Evolutionary conservation across 1,284 basidiomycete genomes (phyloP), one percentile per base, ranked within the genome.

Genomic region (Ustilago tritici): DNA sequence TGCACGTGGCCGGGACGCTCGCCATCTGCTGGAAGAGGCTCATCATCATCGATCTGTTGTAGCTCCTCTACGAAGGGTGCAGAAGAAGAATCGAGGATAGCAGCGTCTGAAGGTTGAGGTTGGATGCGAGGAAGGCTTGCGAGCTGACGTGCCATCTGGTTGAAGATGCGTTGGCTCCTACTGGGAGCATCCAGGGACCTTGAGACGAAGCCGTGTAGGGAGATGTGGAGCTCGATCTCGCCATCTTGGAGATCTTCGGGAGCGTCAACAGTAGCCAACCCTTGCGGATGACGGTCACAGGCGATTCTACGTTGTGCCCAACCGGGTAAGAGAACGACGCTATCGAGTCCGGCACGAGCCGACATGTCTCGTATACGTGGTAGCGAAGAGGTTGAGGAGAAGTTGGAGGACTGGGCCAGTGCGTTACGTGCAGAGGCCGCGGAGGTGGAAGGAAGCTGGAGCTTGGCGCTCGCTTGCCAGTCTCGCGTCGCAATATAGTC

Each of bases 121-220:
- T 63, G 69, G 6, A 76, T 71, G 31, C 55, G 49, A 17, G 76
- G 76, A 8, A 78, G 71, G 6, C 71, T 71, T 34, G 78, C 76
- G 1, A 78, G 65, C 43, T 78, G 76, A 15, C 72, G 67, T 4
- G 78, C 78, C 71, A 78, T 79, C 54, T 79, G 78, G 47, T 79
- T 76, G 55, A 78, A 76, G 57, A 79, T 64, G 31, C 78, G 54
- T 53, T 78, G 71, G 41, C 78, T 77, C 35, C 70, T 57, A 34
- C 67, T 75, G 4, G 65, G 76, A 32, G 72, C 38, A 28, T 76
- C 65, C 17, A 72, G 60, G 7, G 38, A 23, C 40, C 68, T 76
- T 15, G 72, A 38, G 23, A 75, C 69, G 28, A 75, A 75, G 56
- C 78, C 71, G 38, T 72, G 63, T 28, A 76, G 36, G 4, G 69